Conservation (phyloP, 1,284 basidiomycete species). For the Vanrija pseudolonga region DNA sequence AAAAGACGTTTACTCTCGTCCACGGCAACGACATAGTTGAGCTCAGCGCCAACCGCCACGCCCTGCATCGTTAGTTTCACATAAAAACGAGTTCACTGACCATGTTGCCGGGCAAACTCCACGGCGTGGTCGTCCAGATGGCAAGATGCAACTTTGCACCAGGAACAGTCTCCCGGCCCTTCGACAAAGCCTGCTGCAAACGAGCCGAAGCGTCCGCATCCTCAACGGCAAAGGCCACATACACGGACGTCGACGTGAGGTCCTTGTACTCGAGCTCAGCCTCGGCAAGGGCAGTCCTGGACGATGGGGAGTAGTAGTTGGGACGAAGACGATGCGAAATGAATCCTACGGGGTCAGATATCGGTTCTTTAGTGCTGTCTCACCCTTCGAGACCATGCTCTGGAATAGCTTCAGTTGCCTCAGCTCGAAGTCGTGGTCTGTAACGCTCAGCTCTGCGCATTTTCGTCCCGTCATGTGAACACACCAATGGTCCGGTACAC, state of each 20-base stretch:
- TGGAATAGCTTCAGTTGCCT: slow-evolving; percentile 83
- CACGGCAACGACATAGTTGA: slow-evolving; percentile 66
- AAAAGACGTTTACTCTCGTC: slow-evolving; percentile 48
- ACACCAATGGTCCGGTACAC: slow-evolving; percentile 84
- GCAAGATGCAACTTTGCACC: slow-evolving; percentile 56
- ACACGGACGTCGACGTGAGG: slow-evolving; percentile 82
- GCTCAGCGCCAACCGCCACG: slow-evolving; percentile 72
- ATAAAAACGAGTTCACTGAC: slow-evolving; percentile 50
- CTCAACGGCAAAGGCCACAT: slow-evolving; percentile 68
- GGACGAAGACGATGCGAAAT: slow-evolving; percentile 86
- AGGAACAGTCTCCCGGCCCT: slow-evolving; percentile 1
- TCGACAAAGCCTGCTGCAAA: slow-evolving; percentile 24
- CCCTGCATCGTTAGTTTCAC: slow-evolving; percentile 57
- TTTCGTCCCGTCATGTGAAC: slow-evolving; percentile 21
- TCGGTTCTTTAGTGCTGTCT: not conserved
- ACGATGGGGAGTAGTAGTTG: slow-evolving; percentile 93
- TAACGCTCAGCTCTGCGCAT: not conserved
- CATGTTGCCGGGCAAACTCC: slow-evolving; percentile 96
- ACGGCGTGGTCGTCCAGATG: slow-evolving; percentile 99
- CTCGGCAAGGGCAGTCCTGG: slow-evolving; percentile 89
- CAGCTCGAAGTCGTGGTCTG: slow-evolving; percentile 83
- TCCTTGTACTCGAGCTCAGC: slow-evolving; percentile 91
- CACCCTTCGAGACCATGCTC: slow-evolving; percentile 80
- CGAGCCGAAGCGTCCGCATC: slow-evolving; percentile 33
- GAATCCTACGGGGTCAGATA: slow-evolving; percentile 12